These are phyloP conservation scores for Davidsoniella australis DNA, from an alignment of 2,329 filamentous ascomycete species.

Conservation along the genomic window DNA sequence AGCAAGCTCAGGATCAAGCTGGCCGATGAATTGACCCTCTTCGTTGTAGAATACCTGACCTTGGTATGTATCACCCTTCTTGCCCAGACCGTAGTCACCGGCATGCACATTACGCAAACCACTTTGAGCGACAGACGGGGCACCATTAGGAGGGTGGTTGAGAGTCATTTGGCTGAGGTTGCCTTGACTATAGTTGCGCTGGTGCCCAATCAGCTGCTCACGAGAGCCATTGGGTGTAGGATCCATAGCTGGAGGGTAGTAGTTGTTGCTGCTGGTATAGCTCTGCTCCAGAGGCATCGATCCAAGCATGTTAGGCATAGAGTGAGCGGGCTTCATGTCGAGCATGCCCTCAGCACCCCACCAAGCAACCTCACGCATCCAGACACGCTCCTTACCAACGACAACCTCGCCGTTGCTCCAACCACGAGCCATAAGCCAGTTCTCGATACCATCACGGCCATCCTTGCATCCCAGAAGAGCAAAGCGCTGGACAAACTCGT, in stretches of 20 bases:
- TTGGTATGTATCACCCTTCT: constrained; percentile 65
- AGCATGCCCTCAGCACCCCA: constrained; percentile 97
- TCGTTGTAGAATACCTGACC: constrained; percentile 58
- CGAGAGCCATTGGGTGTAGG: constrained; percentile 50
- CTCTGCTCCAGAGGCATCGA: constrained; percentile 37
- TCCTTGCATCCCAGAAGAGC: constrained; percentile 69
- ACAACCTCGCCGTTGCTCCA: constrained; percentile 98
- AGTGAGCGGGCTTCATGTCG: constrained; percentile 58
- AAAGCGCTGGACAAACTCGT: constrained; percentile 81
- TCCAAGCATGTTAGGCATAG: constrained; percentile 15
- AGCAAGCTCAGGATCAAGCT: constrained; percentile 61
- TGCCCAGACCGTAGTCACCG: constrained; percentile 80
- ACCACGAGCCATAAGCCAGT: constrained; percentile 81
- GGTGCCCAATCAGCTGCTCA: constrained; percentile 50
- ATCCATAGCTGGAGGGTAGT: constrained; percentile 52
- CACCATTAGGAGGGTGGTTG: constrained; percentile 16
- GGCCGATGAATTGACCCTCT: constrained; percentile 49
- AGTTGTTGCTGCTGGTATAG: constrained; percentile 49
- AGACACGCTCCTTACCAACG: constrained; percentile 77
- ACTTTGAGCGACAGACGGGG: constrained; percentile 44
- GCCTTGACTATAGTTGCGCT: constrained; percentile 38
- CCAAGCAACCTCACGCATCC: constrained; percentile 89
- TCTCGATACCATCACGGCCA: constrained; percentile 82
- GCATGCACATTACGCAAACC: constrained; percentile 37
- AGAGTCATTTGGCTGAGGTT: constrained; percentile 37